Evolutionary conservation across 73 alveolate genomes (phyloP), one percentile per base, ranked within the genome.

Genomic region (Stentor coeruleus): DNA sequence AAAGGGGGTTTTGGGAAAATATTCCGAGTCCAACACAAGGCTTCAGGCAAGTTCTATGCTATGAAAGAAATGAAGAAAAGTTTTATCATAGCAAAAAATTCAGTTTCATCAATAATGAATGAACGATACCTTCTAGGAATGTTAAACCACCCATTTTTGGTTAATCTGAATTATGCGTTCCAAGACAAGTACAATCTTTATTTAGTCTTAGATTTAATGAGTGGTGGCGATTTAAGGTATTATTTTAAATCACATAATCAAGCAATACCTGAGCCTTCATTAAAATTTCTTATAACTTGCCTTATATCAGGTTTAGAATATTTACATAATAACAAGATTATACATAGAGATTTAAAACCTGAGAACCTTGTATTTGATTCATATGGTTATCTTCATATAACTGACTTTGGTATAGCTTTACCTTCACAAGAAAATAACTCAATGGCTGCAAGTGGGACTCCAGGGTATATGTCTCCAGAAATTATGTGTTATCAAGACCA

Each of bases 21-120:
- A 15, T 91, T 94, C 95, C 88, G 89, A 89, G 92, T 89, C 0
- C 89, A 76, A 80, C 83, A 83, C 26, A 89, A 86, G 66, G 83
- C 79, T 33, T 75, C 87, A 41, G 83, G 83, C 37, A 76, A 66
- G 40, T 72, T 49, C 38, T 90, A 37, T 73, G 97, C 97, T 40
- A 86, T 92, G 89, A 92, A 92, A 81, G 96, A 89, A 74, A 92
- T 92, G 97, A 60, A 59, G 38, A 93, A 93, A 73, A 93, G 93
- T 11, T 81, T 80, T 80, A 82, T 93, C 33, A 59, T 93, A 35
- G 91, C 89, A 77, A 88, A 88, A 75, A 93, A 93, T 77, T 82
- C 91, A 60, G 86, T 93, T 35, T 39, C 88, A 15, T 84, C 93
- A 42, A 82, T 93, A 3, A 81, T 88, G 72, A 85, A 76, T 26